Percentiles rank a stretch among this genome's conserved stretches.
These are phyloP conservation scores for Leccinum variicolor DNA, from an alignment of 768 basidiomycete species.

Conservation along the genomic window DNA sequence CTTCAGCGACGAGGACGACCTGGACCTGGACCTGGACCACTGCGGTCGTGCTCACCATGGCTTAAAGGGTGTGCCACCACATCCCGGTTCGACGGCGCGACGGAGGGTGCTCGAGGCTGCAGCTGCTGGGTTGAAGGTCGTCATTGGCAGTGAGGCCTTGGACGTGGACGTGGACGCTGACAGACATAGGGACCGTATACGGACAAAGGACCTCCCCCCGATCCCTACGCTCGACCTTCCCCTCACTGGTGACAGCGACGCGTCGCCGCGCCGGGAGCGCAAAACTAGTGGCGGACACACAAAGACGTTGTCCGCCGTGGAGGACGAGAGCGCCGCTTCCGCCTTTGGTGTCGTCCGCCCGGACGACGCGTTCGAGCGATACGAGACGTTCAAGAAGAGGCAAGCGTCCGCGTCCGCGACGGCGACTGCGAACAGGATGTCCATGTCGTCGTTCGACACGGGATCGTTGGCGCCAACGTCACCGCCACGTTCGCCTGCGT, in stretches of 20 bases:
- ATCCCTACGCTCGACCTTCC: slow-evolving; percentile 33
- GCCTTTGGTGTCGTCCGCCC: slow-evolving; percentile 32
- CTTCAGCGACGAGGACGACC: background rate
- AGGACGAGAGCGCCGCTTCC: background rate
- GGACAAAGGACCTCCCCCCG: slow-evolving; percentile 53
- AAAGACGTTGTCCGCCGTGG: background rate
- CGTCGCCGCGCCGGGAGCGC: background rate
- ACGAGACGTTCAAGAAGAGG: slow-evolving; percentile 74
- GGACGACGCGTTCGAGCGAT: slow-evolving; percentile 88
- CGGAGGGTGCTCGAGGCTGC: slow-evolving; percentile 78
- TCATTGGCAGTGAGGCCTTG: slow-evolving; percentile 38
- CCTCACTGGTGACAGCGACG: slow-evolving; percentile 6
- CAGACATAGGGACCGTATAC: slow-evolving; percentile 21
- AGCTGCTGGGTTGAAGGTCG: slow-evolving; percentile 59
- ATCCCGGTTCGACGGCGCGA: slow-evolving; percentile 29
- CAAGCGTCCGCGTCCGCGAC: slow-evolving; percentile 22
- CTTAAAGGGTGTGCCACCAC: background rate
- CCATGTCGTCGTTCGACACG: slow-evolving; percentile 59
- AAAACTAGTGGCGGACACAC: background rate
- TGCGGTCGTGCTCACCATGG: background rate
- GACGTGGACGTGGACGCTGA: background rate
- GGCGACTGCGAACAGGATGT: slow-evolving; percentile 43
- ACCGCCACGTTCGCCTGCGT: slow-evolving; percentile 40
- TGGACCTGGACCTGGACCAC: background rate
- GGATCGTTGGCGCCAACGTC: slow-evolving; percentile 29